Percentiles rank a stretch among this genome's conserved stretches.
Evolutionary conservation across 805 yeast genomes (phyloP).

Genomic region (Starmerella vaccinii): DNA sequence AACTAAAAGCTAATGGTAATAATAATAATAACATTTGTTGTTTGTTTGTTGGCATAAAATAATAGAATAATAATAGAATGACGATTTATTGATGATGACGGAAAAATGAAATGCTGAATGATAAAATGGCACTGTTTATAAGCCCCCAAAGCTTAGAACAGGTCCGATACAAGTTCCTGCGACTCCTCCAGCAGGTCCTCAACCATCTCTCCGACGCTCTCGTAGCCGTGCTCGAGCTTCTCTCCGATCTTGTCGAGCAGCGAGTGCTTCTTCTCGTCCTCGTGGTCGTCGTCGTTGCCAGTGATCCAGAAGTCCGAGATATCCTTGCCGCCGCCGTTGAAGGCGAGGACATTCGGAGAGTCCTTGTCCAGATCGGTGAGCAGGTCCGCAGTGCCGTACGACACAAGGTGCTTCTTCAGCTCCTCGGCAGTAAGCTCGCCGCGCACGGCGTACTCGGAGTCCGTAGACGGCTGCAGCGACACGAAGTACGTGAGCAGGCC

Average conservation of each 20-base stretch:
- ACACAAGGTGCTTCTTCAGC: conserved; percentile 43
- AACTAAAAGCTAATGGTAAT: not conserved
- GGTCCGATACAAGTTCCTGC: conserved; percentile 11
- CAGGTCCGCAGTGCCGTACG: conserved; percentile 42
- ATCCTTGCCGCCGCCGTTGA: conserved; percentile 51
- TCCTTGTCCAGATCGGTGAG: conserved; percentile 39
- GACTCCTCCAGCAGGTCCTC: conserved; percentile 18
- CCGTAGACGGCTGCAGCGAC: conserved; percentile 64
- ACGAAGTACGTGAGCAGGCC: conserved; percentile 85
- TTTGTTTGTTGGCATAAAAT: no score
- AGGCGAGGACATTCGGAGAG: conserved; percentile 50
- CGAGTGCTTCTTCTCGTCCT: conserved; percentile 1
- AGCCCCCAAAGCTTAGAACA: conserved; percentile 11
- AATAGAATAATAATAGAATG: not conserved
- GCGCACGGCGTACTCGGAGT: conserved; percentile 40
- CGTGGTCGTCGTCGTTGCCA: conserved; percentile 1
- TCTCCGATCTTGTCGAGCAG: conserved; percentile 9
- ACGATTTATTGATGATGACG: not conserved
- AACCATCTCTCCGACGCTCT: conserved; percentile 9
- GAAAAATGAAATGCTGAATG: not conserved
- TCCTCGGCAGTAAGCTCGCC: conserved; percentile 42
- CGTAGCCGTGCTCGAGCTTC: conserved; percentile 9
- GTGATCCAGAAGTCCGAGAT: conserved; percentile 41
- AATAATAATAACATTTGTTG: conserved; percentile 1
- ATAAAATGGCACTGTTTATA: not conserved